Base-by-base conservation (phyloP, 768 basidiomycete species). In the Saitozyma podzolica region DNA sequence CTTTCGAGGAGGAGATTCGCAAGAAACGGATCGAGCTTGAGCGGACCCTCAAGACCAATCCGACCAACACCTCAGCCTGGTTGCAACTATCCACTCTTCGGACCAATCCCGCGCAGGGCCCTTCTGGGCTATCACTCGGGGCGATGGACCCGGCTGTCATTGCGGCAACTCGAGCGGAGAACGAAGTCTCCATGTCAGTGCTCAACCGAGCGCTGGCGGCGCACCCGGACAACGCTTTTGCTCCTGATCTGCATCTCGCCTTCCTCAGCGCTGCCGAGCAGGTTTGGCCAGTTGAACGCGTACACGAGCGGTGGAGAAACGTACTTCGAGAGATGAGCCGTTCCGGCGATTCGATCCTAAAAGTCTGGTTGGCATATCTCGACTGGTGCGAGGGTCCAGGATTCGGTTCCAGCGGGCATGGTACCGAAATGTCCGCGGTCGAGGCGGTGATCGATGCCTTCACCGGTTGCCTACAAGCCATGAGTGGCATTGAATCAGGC, bases 131-230 rank as follows among this genome's bases (percentile, higher is more conserved):
- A 5, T 29, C 29, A 29, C 29, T 29, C 29, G 29, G 29, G 29
- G 29, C 29, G 29, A 29, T 29, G 2, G 29, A 29, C 29, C 29
- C 29, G 29, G 29, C 29, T 5, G 29, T 29, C 29, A 29, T 29
- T 5, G 29, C 29, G 29, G 29, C 29, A 29, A 29, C 29, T 29
- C 29, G 29, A 29, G 29, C 29, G 29, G 29, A 29, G 29, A 29
- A 29, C 62, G 80, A 81, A 57, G 71, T 81, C 61, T 78, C 80
- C 29, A 66, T 81, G 9, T 70, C 78, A 4, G 77, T 80, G 40
- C 67, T 82, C 11, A 67, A 71, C 1, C 60, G 73, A 40, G 81
- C 80, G 0, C 68, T 81, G 16, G 50, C 67, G 13, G 68, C 71
- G 1, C 55, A 66, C 5, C 61, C 67, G 0, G 40, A 37, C 0